Conservation (phyloP, 2,329 filamentous ascomycete species). For the Reticulascus tulasneorum region DNA sequence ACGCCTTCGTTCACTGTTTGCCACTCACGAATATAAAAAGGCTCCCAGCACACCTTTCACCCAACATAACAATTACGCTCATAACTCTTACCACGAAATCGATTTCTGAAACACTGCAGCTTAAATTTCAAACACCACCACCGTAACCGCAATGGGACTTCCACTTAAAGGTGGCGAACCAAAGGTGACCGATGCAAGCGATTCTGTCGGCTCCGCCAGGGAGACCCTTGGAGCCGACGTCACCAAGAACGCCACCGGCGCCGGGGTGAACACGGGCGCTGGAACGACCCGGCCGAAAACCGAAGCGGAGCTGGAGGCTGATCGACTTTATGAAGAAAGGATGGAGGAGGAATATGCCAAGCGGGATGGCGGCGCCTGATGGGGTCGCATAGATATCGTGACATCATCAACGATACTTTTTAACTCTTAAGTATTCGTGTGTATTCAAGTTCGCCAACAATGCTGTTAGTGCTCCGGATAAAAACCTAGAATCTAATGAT, state of each 20-base stretch:
- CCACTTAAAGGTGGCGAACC: constrained; percentile 14
- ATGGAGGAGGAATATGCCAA: constrained; percentile 56
- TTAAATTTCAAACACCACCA: too few relatives aligned
- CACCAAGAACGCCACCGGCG: constrained; percentile 28
- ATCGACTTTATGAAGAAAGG: constrained; percentile 45
- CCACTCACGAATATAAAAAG: too few relatives aligned
- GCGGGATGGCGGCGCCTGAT: constrained; percentile 45
- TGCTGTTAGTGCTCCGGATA: too few relatives aligned
- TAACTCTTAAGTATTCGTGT: constrained; percentile 3
- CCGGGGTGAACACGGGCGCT: constrained; percentile 46
- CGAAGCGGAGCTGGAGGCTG: constrained; percentile 44
- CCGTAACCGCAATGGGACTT: constrained; percentile 22
- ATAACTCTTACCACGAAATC: too few relatives aligned
- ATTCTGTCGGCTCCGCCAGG: background rate
- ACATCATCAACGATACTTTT: background rate
- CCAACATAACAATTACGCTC: too few relatives aligned
- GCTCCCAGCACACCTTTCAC: too few relatives aligned
- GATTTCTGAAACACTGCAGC: too few relatives aligned
- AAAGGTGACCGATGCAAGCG: constrained; percentile 3
- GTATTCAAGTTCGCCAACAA: constrained; percentile 2
- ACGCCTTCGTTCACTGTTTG: too few relatives aligned
- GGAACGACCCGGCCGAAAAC: constrained; percentile 44
- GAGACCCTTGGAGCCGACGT: background rate
- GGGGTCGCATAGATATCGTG: background rate
- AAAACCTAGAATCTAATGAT: too few relatives aligned